Percentiles rank a stretch among this genome's conserved stretches.
These are phyloP conservation scores for Azolla pinnata DNA, from an alignment of 75 land plant genomes.

Conservation along the genomic window DNA sequence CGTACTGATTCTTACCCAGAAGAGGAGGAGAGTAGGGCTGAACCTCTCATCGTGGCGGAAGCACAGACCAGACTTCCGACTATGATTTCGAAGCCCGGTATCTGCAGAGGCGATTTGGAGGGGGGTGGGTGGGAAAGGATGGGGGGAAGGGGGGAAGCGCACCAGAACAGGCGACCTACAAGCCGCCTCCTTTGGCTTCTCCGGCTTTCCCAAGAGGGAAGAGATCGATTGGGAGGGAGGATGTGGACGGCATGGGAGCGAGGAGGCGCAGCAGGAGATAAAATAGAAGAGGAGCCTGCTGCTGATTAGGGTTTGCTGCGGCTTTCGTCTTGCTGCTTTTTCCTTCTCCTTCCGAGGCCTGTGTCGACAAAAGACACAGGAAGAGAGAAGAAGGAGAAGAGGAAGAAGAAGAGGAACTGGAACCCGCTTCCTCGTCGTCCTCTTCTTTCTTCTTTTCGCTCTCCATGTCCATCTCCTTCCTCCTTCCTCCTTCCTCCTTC, in stretches of 20 bases:
- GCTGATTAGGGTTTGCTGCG: neutral
- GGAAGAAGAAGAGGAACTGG: too few relatives aligned
- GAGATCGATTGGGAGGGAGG: too few relatives aligned
- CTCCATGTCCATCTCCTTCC: slow-evolving; percentile 4
- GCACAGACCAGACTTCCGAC: neutral
- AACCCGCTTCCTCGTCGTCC: neutral
- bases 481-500: neutral
- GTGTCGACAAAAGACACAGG: too few relatives aligned
- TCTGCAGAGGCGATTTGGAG: neutral
- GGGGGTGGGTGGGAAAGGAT: neutral
- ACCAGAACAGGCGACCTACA: too few relatives aligned
- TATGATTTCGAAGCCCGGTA: too few relatives aligned
- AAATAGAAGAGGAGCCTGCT: neutral
- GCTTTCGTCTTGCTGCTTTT: neutral
- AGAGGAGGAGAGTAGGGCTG: neutral
- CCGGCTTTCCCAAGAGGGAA: too few relatives aligned
- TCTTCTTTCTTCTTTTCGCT: slow-evolving; percentile 5
- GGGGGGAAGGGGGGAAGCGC: too few relatives aligned
- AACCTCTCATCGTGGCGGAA: neutral
- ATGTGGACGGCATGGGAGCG: neutral
- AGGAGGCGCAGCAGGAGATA: neutral
- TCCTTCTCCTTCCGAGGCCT: neutral
- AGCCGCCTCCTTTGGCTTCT: too few relatives aligned
- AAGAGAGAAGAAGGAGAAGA: too few relatives aligned
- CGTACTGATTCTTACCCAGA: too few relatives aligned